A percentile compares a stretch with the other conserved stretches of the same genome.
These are phyloP conservation scores for Colletotrichum orbiculare DNA, from an alignment of 2,329 filamentous ascomycete genomes.

Conservation along the genomic window DNA sequence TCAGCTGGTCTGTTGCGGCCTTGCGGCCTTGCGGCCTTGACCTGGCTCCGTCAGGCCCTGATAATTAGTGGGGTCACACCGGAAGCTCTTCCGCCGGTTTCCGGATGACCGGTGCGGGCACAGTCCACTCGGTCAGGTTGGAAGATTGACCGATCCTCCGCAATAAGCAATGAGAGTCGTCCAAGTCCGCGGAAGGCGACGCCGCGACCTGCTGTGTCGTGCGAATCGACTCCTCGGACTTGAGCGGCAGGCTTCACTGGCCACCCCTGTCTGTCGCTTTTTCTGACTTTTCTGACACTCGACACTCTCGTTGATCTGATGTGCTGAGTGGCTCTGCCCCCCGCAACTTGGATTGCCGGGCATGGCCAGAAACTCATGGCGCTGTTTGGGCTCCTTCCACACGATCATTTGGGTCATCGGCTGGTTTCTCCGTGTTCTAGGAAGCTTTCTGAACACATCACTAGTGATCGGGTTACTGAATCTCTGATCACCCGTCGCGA, in stretches of 20 bases:
- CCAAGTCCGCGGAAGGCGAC: too few species aligned
- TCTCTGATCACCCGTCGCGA: too few species aligned
- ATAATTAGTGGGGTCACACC: slow-evolving; percentile 2
- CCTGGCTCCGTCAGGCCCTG: background rate
- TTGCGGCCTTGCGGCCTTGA: slow-evolving; percentile 21
- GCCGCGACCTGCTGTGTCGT: too few species aligned
- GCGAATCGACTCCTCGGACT: background rate
- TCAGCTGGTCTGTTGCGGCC: slow-evolving; percentile 16
- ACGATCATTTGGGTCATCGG: too few species aligned
- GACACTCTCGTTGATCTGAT: slow-evolving; percentile 10
- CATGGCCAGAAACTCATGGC: background rate
- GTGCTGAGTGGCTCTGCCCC: slow-evolving; percentile 24
- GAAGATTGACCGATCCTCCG: slow-evolving; percentile 1
- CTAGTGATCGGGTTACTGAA: too few species aligned
- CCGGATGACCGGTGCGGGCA: slow-evolving; percentile 29
- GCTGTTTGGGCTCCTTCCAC: background rate
- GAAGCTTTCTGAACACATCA: too few species aligned
- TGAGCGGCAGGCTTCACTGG: slow-evolving; percentile 2
- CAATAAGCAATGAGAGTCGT: background rate
- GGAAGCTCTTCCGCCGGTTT: slow-evolving; percentile 31
- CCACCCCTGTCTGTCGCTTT: slow-evolving; percentile 12
- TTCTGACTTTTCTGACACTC: slow-evolving; percentile 6
- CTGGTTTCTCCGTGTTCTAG: too few species aligned
- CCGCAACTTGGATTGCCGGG: slow-evolving; percentile 21
- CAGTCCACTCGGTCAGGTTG: slow-evolving; percentile 28